Percentiles rank a stretch among this genome's conserved stretches.
Conservation (phyloP, 1,284 basidiomycete species). For the Cutaneotrichosporon cyanovorans region DNA sequence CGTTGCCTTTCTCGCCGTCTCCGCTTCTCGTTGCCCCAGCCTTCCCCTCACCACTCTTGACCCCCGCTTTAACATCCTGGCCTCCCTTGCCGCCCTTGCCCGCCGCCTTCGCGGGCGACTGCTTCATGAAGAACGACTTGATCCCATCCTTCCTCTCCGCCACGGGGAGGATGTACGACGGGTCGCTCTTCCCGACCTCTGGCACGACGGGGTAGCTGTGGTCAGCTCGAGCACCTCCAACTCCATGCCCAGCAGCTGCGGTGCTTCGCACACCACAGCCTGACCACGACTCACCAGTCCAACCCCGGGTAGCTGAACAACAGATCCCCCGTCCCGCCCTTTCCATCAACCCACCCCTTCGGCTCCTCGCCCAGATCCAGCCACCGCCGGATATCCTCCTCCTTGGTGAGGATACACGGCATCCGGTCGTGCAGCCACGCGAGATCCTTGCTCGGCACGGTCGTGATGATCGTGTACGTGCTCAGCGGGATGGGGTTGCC, state of each 20-base stretch:
- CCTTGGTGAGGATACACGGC: conserved; percentile 69
- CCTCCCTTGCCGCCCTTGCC: not conserved
- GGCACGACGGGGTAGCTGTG: conserved; percentile 74
- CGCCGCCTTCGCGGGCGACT: conserved; percentile 38
- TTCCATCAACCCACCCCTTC: conserved; percentile 56
- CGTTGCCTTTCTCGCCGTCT: not conserved
- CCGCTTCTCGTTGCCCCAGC: not conserved
- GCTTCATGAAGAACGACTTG: conserved; percentile 74
- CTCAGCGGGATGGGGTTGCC: conserved; percentile 58
- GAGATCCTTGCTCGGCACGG: conserved; percentile 59
- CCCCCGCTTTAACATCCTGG: conserved; percentile 1
- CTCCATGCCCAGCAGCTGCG: not conserved
- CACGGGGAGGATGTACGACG: conserved; percentile 74
- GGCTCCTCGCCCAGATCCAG: conserved; percentile 61
- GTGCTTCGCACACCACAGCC: too few relatives aligned
- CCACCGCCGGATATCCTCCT: conserved; percentile 63
- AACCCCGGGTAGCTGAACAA: conserved; percentile 65
- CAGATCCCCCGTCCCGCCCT: conserved; percentile 49
- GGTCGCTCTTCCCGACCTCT: conserved; percentile 83
- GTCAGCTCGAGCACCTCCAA: conserved; percentile 4
- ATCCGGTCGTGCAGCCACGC: conserved; percentile 85
- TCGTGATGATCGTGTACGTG: conserved; percentile 87
- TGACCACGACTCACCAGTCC: conserved; percentile 54
- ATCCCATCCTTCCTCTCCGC: conserved; percentile 77
- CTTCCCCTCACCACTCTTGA: not conserved